Conservation (phyloP, 2,329 filamentous ascomycete species). For the Ophiocordyceps unilateralis region DNA sequence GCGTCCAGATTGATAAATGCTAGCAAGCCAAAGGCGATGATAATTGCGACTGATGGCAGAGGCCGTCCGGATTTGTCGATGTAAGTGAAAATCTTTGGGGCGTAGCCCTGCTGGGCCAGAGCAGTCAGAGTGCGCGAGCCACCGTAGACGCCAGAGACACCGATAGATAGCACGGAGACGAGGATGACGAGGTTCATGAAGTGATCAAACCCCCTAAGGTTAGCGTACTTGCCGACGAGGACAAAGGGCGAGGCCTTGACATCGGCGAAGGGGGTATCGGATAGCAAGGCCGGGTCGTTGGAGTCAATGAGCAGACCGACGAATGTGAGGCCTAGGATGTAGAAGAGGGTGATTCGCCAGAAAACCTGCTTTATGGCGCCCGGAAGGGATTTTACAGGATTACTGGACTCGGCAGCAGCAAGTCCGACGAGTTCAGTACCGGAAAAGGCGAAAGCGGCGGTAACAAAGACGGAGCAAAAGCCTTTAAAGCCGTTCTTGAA, state of each 20-base stretch:
- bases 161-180: constrained; percentile 32
- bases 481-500: constrained; percentile 55
- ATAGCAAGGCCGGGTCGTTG: constrained; percentile 22
- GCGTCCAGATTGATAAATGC: constrained; percentile 25
- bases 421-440: constrained; percentile 51
- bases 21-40: constrained; percentile 25
- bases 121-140: constrained; percentile 34
- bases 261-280: constrained; percentile 8
- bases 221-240: constrained; percentile 26
- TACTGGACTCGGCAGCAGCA: constrained; percentile 46
- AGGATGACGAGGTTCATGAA: constrained; percentile 35
- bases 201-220: constrained; percentile 24
- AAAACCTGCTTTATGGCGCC: constrained; percentile 58
- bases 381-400: constrained; percentile 52
- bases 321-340: constrained; percentile 26
- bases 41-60: constrained; percentile 21
- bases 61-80: constrained; percentile 33
- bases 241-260: constrained; percentile 29
- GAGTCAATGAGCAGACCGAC: constrained; percentile 24
- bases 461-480: constrained; percentile 49
- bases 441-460: constrained; percentile 49
- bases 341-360: constrained; percentile 29
- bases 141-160: constrained; percentile 33
- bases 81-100: constrained; percentile 30
- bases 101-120: constrained; percentile 31